Evolutionary conservation across 352 stramenopile genomes (phyloP), one percentile per base, ranked within the genome.

Genomic region (Globisporangium emineosum): DNA sequence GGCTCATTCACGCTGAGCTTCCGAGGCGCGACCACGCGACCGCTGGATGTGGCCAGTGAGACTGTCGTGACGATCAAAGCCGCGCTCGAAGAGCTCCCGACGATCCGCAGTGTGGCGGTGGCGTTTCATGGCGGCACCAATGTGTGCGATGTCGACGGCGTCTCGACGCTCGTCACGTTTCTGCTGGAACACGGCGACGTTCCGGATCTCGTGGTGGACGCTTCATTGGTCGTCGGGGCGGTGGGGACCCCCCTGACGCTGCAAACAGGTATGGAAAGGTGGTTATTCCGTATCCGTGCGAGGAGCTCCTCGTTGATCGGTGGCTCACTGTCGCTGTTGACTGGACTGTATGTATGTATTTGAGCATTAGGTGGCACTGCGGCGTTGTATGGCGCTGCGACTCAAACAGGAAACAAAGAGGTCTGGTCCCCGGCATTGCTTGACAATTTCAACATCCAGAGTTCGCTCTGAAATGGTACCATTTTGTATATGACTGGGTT

Each of bases 1-100:
- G 82, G 88, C 9, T 73, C 76, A 1, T 91, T 96, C 61, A 86
- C 71, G 7, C 60, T 94, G 10, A 81, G 65, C 19, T 91, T 89
- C 55, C 73, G 75, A 9, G 84, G 80, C 9, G 66, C 78, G 23
- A 85, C 75, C 13, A 90, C 81, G 15, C 65, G 77, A 5, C 51
- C 72, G 15, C 55, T 92, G 2, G 62, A 78, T 51, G 69, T 71
- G 1, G 62, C 56, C n/a, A 65, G 69, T 1, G 83, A 88, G 50
- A 88, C 77, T 0, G 77, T 64, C 1, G 58, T 53, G n/a, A 86
- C 70, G 4, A 50, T 93, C 9, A 64, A 81, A 52, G 59, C 64
- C 4, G 82, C 88, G 13, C 61, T 93, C 10, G 72, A 86, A 35
- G 67, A 64, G 1, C 61, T 94, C 50, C 47, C 57, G 15, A 89